Conservation (phyloP, 2,329 filamentous ascomycete species). For the Cladophialophora yegresii region DNA sequence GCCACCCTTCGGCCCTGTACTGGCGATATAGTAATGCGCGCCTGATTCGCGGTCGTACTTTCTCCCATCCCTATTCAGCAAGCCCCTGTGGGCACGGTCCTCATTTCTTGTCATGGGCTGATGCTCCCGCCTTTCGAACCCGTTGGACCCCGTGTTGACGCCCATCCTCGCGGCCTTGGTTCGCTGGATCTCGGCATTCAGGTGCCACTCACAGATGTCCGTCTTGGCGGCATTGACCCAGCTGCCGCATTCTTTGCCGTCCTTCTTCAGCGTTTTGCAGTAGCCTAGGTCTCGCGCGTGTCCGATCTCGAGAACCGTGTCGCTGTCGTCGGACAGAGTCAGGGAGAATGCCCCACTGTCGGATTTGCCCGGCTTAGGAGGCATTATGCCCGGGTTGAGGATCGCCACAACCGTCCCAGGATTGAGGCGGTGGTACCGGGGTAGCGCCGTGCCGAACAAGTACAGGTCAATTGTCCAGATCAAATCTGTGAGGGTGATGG, state of each 20-base stretch:
- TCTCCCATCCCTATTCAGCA: conserved; percentile 30
- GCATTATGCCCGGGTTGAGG: conserved; percentile 87
- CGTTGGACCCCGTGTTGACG: conserved; percentile 68
- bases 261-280: conserved; percentile 81
- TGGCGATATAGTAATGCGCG: conserved; percentile 50
- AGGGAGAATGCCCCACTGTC: conserved; percentile 85
- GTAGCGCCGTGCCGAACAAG: conserved; percentile 86
- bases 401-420: conserved; percentile 90
- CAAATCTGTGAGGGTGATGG: conserved; percentile 81
- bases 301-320: conserved; percentile 88
- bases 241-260: conserved; percentile 74
- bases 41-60: conserved; percentile 46
- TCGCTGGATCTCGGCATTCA: conserved; percentile 77
- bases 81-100: conserved; percentile 29
- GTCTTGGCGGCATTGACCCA: conserved; percentile 91
- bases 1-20: conserved; percentile 18
- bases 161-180: conserved; percentile 71
- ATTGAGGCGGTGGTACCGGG: conserved; percentile 89
- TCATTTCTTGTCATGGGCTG: not conserved
- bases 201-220: conserved; percentile 89
- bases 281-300: conserved; percentile 80
- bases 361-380: conserved; percentile 71
- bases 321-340: conserved; percentile 79
- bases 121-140: conserved; percentile 42
- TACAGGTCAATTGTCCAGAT: conserved; percentile 90